These are phyloP conservation scores for Cylindrotheca fusiformis DNA, from an alignment of 108 stramenopile genomes.

Conservation along the genomic window DNA sequence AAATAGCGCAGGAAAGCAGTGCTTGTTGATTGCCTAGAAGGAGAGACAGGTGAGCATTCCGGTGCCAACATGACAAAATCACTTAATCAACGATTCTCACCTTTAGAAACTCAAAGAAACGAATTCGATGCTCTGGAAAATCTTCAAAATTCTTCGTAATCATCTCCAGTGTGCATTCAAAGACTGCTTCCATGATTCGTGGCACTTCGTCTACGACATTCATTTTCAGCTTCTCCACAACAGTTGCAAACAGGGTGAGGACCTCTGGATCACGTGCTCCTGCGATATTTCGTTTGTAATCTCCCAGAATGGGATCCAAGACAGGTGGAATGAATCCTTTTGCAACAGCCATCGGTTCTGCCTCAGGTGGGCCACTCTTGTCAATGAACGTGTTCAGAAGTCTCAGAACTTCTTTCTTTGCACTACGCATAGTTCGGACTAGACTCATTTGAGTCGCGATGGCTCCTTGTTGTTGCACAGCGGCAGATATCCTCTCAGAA, in stretches of 20 bases:
- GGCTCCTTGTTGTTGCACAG: conserved; percentile 88
- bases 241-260: conserved; percentile 87
- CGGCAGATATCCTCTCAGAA: conserved; percentile 89
- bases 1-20: conserved; percentile 97
- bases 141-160: conserved; percentile 98
- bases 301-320: conserved; percentile 93
- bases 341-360: conserved; percentile 85
- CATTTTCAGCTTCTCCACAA: conserved; percentile 87
- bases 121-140: conserved; percentile 96
- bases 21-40: conserved; percentile 70
- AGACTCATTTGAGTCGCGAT: conserved; percentile 87
- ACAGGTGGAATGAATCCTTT: conserved; percentile 95
- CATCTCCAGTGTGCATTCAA: conserved; percentile 98
- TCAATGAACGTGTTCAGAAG: conserved; percentile 93
- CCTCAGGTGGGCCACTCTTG: conserved; percentile 92
- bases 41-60: conserved; percentile 5
- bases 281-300: conserved; percentile 92
- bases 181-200: conserved; percentile 95
- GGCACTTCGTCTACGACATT: conserved; percentile 88
- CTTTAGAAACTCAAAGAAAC: conserved; percentile 95
- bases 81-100: no score
- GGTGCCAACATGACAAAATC: conserved; percentile 1
- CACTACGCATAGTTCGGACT: conserved; percentile 93
- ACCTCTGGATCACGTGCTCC: conserved; percentile 96
- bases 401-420: conserved; percentile 94